A percentile compares a stretch with the other conserved stretches of the same genome.
These are phyloP conservation scores for Pezicula radicicola DNA, from an alignment of 2,329 filamentous ascomycete species.

Conservation along the genomic window DNA sequence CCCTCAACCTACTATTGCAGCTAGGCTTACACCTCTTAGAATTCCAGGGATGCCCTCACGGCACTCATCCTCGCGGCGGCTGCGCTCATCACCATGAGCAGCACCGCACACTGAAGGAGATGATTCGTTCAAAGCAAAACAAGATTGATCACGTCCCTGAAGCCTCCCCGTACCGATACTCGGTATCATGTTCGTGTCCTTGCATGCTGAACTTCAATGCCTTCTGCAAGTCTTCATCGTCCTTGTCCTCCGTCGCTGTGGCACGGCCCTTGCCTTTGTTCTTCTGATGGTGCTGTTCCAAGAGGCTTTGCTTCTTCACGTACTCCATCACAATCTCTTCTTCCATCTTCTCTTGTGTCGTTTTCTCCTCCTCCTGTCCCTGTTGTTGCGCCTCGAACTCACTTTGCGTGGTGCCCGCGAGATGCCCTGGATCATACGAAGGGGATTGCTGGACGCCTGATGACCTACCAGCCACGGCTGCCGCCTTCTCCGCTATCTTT, in stretches of 20 bases:
- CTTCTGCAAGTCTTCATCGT: constrained; percentile 22
- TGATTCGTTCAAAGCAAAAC: constrained; percentile 9
- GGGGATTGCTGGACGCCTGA: constrained; percentile 8
- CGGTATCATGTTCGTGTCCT: constrained; percentile 13
- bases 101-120: neutral
- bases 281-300: constrained; percentile 52
- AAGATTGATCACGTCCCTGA: constrained; percentile 9
- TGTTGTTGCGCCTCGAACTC: constrained; percentile 14
- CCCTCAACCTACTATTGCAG: too few relatives aligned
- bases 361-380: constrained; percentile 5
- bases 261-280: constrained; percentile 21
- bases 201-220: constrained; percentile 21
- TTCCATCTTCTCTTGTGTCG: constrained; percentile 44
- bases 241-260: constrained; percentile 17
- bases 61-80: too few relatives aligned
- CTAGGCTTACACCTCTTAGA: too few relatives aligned
- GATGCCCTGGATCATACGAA: constrained; percentile 17
- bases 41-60: too few relatives aligned
- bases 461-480: constrained; percentile 8
- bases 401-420: constrained; percentile 19
- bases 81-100: neutral
- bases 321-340: constrained; percentile 73
- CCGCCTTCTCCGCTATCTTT: constrained; percentile 20
- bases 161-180: constrained; percentile 11
- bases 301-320: constrained; percentile 69